Percentiles rank a stretch among this genome's conserved stretches.
These are phyloP conservation scores for Populus hybrid DNA, from an alignment of 441 rosid species.

Conservation along the genomic window DNA sequence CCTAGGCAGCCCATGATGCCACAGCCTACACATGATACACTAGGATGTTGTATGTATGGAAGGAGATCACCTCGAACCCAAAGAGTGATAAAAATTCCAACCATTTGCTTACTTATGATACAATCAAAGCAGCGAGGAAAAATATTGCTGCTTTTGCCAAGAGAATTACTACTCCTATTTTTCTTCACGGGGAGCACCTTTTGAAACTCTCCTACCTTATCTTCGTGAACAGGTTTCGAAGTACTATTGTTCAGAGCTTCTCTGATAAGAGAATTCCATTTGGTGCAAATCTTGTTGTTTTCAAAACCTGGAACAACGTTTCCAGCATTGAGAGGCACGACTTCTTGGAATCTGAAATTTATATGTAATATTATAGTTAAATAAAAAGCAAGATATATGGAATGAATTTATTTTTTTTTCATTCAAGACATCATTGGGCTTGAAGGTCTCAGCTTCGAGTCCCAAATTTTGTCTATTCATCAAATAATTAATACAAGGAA, in stretches of 20 bases:
- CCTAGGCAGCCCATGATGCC: conserved; percentile 99
- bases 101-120: conserved; percentile 96
- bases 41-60: conserved; percentile 49
- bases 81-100: conserved; percentile 79
- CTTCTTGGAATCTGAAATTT: conserved; percentile 61
- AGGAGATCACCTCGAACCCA: conserved; percentile 75
- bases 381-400: no score
- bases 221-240: background rate
- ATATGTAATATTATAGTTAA: no score
- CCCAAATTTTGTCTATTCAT: no score
- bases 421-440: background rate
- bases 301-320: conserved; percentile 63
- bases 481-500: background rate
- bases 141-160: conserved; percentile 26
- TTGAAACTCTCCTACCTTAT: background rate
- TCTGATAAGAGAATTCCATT: conserved; percentile 63
- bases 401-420: background rate
- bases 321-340: conserved; percentile 74
- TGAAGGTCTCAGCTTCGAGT: background rate
- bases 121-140: conserved; percentile 40
- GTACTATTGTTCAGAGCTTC: conserved; percentile 50
- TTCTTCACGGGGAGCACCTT: background rate
- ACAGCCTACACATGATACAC: conserved; percentile 91
- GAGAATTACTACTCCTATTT: background rate
- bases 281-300: conserved; percentile 54